Percentiles rank a stretch among this genome's conserved stretches.
phyloP scores from a whole-genome alignment of 2,329 filamentous ascomycete genomes.

The Diplodia scrobiculata region DNA sequence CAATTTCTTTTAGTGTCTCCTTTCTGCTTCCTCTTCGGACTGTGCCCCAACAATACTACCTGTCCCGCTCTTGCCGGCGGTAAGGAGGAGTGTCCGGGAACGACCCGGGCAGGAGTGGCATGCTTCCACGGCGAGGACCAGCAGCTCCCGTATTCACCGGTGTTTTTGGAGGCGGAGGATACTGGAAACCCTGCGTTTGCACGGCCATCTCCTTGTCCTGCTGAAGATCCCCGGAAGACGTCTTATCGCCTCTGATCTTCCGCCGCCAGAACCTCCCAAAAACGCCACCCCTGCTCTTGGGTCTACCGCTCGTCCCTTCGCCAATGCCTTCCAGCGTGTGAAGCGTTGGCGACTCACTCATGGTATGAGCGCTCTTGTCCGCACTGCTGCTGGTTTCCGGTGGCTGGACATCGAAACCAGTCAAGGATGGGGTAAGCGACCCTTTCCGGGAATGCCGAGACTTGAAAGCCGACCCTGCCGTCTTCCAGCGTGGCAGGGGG shows the following conservation, averaged over 20 bases:
- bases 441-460: constrained; percentile 24
- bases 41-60: constrained; percentile 1
- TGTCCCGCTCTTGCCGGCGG: constrained; percentile 18
- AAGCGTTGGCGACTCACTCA: constrained; percentile 10
- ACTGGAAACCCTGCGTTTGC: constrained; percentile 12
- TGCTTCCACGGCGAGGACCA: constrained; percentile 24
- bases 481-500: constrained; percentile 20
- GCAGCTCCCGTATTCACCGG: constrained; percentile 7
- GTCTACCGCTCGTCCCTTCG: constrained; percentile 13
- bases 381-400: constrained; percentile 19
- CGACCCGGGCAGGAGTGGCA: constrained; percentile 23
- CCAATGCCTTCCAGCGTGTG: constrained; percentile 24
- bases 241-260: constrained; percentile 22
- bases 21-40: not conserved
- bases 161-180: constrained; percentile 26
- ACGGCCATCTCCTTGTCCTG: constrained; percentile 20
- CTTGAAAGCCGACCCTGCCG: constrained; percentile 10
- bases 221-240: constrained; percentile 13
- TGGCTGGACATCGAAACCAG: constrained; percentile 15
- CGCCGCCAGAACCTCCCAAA: constrained; percentile 26
- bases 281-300: constrained; percentile 21
- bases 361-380: constrained; percentile 23
- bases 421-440: constrained; percentile 25
- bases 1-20: constrained; percentile 7
- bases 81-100: constrained; percentile 25